These are phyloP conservation scores for Nosema bombycis DNA, from an alignment of 371 early-diverging fungal genomes.

Conservation along the genomic window DNA sequence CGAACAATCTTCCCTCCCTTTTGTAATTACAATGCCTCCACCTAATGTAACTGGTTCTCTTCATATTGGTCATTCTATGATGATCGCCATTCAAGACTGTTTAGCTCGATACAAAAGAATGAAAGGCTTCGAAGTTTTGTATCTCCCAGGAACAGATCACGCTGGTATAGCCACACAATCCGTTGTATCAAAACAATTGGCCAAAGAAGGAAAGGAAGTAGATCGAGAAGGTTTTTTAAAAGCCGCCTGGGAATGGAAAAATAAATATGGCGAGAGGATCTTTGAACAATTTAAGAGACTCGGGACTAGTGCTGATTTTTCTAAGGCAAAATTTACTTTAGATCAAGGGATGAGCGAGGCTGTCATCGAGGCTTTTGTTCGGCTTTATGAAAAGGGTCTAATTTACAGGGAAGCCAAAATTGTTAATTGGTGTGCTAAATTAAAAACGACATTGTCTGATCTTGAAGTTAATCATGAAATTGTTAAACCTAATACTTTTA, in stretches of 20 bases:
- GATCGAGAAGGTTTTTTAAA: conserved; percentile 81
- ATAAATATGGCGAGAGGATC: conserved; percentile 72
- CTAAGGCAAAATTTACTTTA: conserved; percentile 84
- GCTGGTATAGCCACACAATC: conserved; percentile 96
- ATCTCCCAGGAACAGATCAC: conserved; percentile 94
- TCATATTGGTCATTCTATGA: conserved; percentile 93
- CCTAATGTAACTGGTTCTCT: conserved; percentile 97
- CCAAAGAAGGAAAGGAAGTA: conserved; percentile 72
- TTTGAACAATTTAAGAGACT: conserved; percentile 81
- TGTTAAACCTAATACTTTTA: conserved; percentile 45
- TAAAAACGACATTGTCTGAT: conserved; percentile 91
- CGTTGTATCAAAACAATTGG: conserved; percentile 88
- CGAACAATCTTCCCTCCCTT: too few relatives aligned
- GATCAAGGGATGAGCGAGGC: conserved; percentile 76
- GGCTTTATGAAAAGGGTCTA: conserved; percentile 83
- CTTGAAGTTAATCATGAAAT: conserved; percentile 70
- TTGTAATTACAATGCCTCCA: conserved; percentile 88
- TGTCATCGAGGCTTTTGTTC: conserved; percentile 86
- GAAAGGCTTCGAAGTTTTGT: conserved; percentile 85
- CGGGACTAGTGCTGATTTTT: conserved; percentile 88
- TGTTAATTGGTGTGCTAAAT: conserved; percentile 93
- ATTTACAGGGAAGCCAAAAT: conserved; percentile 91
- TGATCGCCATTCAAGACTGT: conserved; percentile 87
- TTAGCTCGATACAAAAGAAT: conserved; percentile 88
- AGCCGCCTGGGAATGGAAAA: conserved; percentile 91